Evolutionary conservation across 176 grass and related monocot genomes (phyloP), one percentile per base, ranked within the genome.

Genomic region (Oropetium thomaeum): DNA sequence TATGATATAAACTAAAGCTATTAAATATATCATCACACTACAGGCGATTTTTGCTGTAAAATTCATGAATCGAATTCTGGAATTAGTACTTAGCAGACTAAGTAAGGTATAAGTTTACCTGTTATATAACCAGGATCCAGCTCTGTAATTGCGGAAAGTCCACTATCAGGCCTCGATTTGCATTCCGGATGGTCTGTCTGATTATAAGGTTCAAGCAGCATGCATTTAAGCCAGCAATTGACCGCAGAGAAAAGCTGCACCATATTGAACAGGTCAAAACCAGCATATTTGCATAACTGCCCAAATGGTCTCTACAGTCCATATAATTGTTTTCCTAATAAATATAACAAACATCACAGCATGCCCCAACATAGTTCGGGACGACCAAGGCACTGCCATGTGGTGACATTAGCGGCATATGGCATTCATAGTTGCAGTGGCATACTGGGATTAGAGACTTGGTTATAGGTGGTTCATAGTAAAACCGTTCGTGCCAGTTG

Each of bases 141-240:
- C 80, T 97, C 95, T 78, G 95, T 93, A 20, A 97, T 97, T n/a
- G 95, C 91, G 53, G 94, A 97, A 78, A 97, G 86, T 70, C 95
- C 95, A 68, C 83, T 87, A 45, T 97, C 91, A 3, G 95, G 95
- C 85, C 95, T 93, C 42, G 95, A 97, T 81, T 93, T 97, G 75
- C 95, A 97, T 64, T 97, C 88, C 7, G 86, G 86, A 84, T 97
- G 84, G 71, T 97, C 95, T 11, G 81, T 91, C 67, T 97, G 95
- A 59, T 93, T 92, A 75, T 89, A 93, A 51, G 95, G 95, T 58
- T 97, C 95, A 51, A 97, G 64, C 85, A 97, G 35, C 88, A 93
- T 93, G 91, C 95, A 97, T 65, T 97, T 97, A 44, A 97, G 89
- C 91, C 95, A 97, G 74, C 95, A 97, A 82, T 97, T 97, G 28